Conservation (phyloP, 139 green algal genomes). For the Volvox africanus region DNA sequence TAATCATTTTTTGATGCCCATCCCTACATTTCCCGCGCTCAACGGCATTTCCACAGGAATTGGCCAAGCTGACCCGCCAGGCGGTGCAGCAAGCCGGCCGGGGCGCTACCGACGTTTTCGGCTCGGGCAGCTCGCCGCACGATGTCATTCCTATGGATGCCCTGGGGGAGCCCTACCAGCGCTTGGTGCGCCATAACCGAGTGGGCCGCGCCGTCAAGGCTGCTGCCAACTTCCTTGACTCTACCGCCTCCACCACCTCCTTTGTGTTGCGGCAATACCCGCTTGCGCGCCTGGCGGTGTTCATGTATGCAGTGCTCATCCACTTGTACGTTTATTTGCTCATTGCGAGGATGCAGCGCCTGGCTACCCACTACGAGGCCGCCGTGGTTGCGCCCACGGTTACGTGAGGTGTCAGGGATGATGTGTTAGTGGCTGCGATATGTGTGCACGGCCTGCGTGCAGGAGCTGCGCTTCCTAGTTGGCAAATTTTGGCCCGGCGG, state of each 20-base stretch:
- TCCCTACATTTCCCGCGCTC: no score
- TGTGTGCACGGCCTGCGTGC: no score
- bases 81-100: constrained; percentile 21
- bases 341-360: constrained; percentile 71
- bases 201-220: constrained; percentile 66
- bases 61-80: constrained; percentile 47
- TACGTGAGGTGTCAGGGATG: no score
- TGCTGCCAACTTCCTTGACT: constrained; percentile 65
- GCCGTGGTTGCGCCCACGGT: not conserved
- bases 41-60: constrained; percentile 42
- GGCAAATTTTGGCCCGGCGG: no score
- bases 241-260: constrained; percentile 62
- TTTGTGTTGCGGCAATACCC: constrained; percentile 84
- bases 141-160: constrained; percentile 84
- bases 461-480: no score
- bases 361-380: constrained; percentile 26
- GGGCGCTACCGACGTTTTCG: not conserved
- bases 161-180: constrained; percentile 77
- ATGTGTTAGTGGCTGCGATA: no score
- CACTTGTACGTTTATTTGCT: constrained; percentile 85
- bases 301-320: constrained; percentile 78
- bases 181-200: constrained; percentile 55
- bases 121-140: constrained; percentile 30
- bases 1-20: no score
- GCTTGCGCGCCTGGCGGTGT: constrained; percentile 72